Evolutionary conservation across 768 basidiomycete species (phyloP).

Genomic region (Sporobolomyces pararoseus): DNA sequence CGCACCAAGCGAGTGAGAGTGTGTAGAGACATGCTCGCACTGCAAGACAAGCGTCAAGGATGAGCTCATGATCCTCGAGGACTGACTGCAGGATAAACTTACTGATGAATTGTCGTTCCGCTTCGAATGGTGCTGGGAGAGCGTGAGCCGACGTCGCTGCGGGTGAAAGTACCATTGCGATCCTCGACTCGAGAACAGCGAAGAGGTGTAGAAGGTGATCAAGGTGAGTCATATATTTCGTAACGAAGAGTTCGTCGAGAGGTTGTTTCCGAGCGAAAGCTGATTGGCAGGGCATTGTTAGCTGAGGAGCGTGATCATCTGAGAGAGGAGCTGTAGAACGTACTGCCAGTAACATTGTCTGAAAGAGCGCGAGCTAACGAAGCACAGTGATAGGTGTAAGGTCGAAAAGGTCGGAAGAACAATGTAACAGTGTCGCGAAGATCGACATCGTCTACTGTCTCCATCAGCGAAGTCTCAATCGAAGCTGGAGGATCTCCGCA

Average conservation of each 20-base stretch:
- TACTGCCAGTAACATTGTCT: slow-evolving; percentile 37
- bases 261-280: slow-evolving; percentile 32
- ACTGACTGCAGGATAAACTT: not conserved
- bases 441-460: slow-evolving; percentile 41
- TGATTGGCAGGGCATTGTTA: no score
- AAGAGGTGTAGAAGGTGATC: slow-evolving; percentile 38
- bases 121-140: slow-evolving; percentile 37
- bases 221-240: slow-evolving; percentile 35
- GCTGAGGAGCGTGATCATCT: no score
- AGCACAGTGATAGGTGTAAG: slow-evolving; percentile 34
- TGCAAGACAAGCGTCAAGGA: not conserved
- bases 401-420: slow-evolving; percentile 37
- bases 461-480: slow-evolving; percentile 34
- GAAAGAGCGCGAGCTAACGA: slow-evolving; percentile 32
- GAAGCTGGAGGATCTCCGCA: slow-evolving; percentile 32
- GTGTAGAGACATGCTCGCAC: slow-evolving; percentile 33
- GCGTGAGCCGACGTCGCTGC: slow-evolving; percentile 35
- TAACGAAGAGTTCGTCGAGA: slow-evolving; percentile 28
- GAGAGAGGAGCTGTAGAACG: not conserved
- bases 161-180: slow-evolving; percentile 34
- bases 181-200: slow-evolving; percentile 32
- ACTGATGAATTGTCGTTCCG: slow-evolving; percentile 34
- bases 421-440: slow-evolving; percentile 38
- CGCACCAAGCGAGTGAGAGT: slow-evolving; percentile 35
- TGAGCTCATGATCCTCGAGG: not conserved